Conservation (phyloP, 768 basidiomycete species). For the Neoboletus brunneissimus region DNA sequence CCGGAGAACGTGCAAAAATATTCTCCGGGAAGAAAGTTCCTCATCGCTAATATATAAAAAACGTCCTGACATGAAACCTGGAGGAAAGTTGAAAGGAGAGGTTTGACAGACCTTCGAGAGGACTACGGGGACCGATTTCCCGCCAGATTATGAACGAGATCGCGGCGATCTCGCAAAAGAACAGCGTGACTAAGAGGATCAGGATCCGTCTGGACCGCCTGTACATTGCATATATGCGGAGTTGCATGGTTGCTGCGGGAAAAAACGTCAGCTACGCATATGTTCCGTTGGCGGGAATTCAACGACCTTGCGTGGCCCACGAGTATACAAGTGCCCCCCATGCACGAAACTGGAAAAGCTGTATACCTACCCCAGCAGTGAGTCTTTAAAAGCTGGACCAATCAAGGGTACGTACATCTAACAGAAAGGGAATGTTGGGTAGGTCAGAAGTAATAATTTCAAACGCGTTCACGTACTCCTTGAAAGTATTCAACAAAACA, state of each 20-base stretch:
- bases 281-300: not conserved
- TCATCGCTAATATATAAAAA: constrained; percentile 8
- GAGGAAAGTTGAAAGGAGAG: not conserved
- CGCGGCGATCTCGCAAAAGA: constrained; percentile 24
- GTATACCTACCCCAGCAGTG: constrained; percentile 17
- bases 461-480: constrained; percentile 23
- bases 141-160: constrained; percentile 27
- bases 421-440: not conserved
- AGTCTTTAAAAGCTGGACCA: not conserved
- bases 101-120: constrained; percentile 19
- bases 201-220: constrained; percentile 22
- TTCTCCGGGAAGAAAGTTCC: not conserved
- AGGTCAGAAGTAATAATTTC: not conserved
- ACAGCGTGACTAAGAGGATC: constrained; percentile 14
- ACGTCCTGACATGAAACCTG: not conserved
- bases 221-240: constrained; percentile 36
- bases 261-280: constrained; percentile 3
- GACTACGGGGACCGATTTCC: constrained; percentile 25
- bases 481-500: not conserved
- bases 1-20: constrained; percentile 25
- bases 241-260: constrained; percentile 29
- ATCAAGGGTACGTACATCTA: constrained; percentile 21
- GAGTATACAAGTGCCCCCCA: constrained; percentile 32
- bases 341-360: constrained; percentile 31
- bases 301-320: constrained; percentile 33